Conservation (phyloP, 768 basidiomycete species). For the Fomitopsis serialis region DNA sequence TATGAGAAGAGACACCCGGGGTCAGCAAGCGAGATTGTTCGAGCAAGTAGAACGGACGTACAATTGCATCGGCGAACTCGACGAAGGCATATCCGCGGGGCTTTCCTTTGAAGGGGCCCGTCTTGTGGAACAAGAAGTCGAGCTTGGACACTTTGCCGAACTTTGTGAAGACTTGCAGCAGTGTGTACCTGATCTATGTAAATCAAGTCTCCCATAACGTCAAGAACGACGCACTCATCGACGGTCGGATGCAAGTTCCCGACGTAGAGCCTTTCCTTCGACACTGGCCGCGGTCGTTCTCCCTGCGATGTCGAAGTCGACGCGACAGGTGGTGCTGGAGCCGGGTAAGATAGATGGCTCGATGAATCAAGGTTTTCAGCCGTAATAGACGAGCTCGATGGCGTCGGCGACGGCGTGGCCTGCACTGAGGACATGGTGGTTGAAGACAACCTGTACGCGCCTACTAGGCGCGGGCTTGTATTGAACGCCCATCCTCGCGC, state of each 20-base stretch:
- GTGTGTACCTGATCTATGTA: conserved; percentile 55
- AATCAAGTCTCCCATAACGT: background rate
- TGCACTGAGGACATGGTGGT: background rate
- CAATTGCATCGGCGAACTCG: conserved; percentile 74
- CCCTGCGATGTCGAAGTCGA: background rate
- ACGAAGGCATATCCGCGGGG: conserved; percentile 95
- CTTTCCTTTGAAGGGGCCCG: conserved; percentile 83
- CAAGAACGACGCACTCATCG: conserved; percentile 62
- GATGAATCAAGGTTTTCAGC: background rate
- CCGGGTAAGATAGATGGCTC: background rate
- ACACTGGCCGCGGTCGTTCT: conserved; percentile 21
- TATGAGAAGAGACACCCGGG: conserved; percentile 37
- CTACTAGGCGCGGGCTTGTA: no score
- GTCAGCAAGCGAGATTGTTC: conserved; percentile 34
- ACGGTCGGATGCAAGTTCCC: conserved; percentile 86
- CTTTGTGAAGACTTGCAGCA: conserved; percentile 87
- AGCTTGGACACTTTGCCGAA: conserved; percentile 90
- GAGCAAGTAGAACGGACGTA: conserved; percentile 43
- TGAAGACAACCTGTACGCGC: no score
- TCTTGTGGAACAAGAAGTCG: conserved; percentile 94
- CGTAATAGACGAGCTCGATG: background rate
- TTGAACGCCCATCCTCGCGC: no score
- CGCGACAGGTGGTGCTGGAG: background rate
- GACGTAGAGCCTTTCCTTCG: conserved; percentile 80
- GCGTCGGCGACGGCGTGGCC: background rate